phyloP scores from a whole-genome alignment of 2,329 filamentous ascomycete species.

The Emmonsiellopsis sp. region DNA sequence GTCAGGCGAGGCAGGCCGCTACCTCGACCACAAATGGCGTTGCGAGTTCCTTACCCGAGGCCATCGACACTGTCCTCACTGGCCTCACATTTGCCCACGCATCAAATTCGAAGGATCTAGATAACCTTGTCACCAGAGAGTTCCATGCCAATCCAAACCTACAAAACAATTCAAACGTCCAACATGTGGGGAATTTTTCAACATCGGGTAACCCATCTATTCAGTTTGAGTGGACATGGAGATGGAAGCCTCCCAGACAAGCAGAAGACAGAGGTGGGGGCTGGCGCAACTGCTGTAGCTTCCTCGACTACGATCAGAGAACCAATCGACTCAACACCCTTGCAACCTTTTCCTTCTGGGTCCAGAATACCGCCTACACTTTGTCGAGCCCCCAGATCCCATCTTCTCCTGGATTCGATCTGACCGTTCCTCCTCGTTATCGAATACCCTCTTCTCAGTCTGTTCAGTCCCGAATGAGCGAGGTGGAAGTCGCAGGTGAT shows the following conservation, averaged over 20 bases:
- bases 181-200: constrained; percentile 82
- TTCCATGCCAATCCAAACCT: constrained; percentile 96
- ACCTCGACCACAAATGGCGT: constrained; percentile 41
- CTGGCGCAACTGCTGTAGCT: constrained; percentile 94
- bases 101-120: constrained; percentile 74
- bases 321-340: constrained; percentile 82
- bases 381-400: constrained; percentile 50
- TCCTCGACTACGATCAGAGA: constrained; percentile 93
- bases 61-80: constrained; percentile 66
- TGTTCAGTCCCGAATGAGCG: constrained; percentile 70
- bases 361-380: constrained; percentile 50
- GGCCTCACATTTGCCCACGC: constrained; percentile 90
- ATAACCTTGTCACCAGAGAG: constrained; percentile 87
- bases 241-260: constrained; percentile 81
- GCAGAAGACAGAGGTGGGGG: constrained; percentile 77
- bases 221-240: constrained; percentile 93
- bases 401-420: constrained; percentile 58
- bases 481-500: constrained; percentile 47
- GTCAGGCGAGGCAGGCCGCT: constrained; percentile 38
- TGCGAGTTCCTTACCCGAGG: constrained; percentile 40
- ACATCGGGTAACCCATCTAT: constrained; percentile 77
- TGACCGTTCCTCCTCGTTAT: constrained; percentile 64
- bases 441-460: constrained; percentile 82
- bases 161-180: constrained; percentile 93
- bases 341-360: constrained; percentile 91